These are phyloP conservation scores for Tolypocladium nubicola DNA, from an alignment of 2,329 filamentous ascomycete species.

Conservation along the genomic window DNA sequence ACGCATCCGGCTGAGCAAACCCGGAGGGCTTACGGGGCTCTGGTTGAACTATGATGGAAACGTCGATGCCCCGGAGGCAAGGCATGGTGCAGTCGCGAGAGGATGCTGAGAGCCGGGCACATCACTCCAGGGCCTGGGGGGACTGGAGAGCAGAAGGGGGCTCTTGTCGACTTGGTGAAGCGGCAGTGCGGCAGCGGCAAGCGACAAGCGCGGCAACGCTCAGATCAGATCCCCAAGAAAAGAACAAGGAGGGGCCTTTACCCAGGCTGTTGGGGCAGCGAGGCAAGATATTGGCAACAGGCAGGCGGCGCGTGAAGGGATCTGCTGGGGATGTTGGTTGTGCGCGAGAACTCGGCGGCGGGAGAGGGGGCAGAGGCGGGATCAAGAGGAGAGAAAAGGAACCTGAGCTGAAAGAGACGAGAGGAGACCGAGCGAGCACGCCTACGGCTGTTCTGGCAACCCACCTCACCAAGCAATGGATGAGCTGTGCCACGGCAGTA, in stretches of 20 bases:
- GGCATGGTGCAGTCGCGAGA: no score
- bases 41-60: neutral
- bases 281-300: neutral
- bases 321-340: neutral
- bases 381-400: neutral
- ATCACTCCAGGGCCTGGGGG: no score
- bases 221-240: no score
- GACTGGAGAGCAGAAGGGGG: no score
- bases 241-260: no score
- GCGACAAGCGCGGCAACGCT: no score
- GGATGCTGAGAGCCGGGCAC: no score
- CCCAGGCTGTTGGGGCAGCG: neutral
- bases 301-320: neutral
- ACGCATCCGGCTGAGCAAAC: neutral
- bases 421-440: neutral
- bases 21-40: neutral
- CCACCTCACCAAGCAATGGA: neutral
- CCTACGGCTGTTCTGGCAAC: neutral
- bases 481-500: neutral
- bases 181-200: no score
- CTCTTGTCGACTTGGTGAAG: no score
- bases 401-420: neutral
- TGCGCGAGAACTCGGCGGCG: neutral
- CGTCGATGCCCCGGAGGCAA: no score
- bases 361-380: neutral